Evolutionary conservation across 139 green algal species (phyloP).

Genomic region (Micractinium conductrix): DNA sequence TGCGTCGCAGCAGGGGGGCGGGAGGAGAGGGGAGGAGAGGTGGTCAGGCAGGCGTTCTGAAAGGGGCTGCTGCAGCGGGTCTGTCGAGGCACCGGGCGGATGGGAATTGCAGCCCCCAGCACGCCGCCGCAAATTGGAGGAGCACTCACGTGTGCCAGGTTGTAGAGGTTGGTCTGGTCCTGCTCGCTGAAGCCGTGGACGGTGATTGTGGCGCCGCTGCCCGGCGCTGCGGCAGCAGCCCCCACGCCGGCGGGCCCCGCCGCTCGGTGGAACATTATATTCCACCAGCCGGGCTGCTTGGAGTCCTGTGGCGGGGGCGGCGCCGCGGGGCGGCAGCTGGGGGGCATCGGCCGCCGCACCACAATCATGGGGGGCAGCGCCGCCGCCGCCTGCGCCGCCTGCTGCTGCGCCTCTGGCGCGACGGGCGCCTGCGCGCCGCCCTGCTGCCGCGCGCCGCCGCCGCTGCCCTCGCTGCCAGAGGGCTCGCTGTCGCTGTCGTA

Average conservation of each 20-base stretch:
- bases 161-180: constrained; percentile 89
- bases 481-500: constrained; percentile 8
- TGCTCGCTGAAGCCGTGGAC: constrained; percentile 80
- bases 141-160: constrained; percentile 61
- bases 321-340: not conserved
- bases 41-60: not conserved
- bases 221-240: not conserved
- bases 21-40: not conserved
- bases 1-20: constrained; percentile 31
- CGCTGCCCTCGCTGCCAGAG: not conserved
- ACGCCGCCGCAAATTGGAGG: not conserved
- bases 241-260: constrained; percentile 13
- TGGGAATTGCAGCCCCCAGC: not conserved
- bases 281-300: constrained; percentile 1
- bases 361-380: constrained; percentile 27
- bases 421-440: not conserved
- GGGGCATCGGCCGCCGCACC: constrained; percentile 18
- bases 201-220: constrained; percentile 34
- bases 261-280: constrained; percentile 14
- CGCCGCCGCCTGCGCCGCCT: not conserved
- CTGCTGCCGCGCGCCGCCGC: not conserved
- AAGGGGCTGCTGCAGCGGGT: too few relatives aligned
- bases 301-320: not conserved
- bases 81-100: too few relatives aligned
- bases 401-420: not conserved